Base-by-base conservation (phyloP, 1,139 yeast species). In the Suhomyces choctaworum region DNA sequence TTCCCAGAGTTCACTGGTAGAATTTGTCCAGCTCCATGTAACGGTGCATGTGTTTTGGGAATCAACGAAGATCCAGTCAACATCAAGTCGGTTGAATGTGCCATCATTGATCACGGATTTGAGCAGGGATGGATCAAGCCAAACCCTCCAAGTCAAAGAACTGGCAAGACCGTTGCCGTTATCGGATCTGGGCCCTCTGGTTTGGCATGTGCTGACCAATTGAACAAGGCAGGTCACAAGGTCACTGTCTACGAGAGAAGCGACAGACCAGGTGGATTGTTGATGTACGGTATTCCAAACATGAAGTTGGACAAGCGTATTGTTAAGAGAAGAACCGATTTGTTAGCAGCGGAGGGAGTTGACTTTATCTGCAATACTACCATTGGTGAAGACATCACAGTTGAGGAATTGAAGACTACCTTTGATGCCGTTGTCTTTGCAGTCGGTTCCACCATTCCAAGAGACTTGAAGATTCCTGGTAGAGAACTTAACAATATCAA, bases 221-320 rank as follows among this genome's bases (percentile, higher is more conserved):
- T 92, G 61, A 92, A 92, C 75, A 84, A 82, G 59, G 97, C 97
- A 26, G 98, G 98, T 38, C 98, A 92, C 64, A 53, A 59, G 17
- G 97, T 92, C 36, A 86, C 92, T 29, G 92, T 92, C 33, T 90
- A 82, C 60, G 98, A 92, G 69, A 82, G 97, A 62, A 74, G 92
- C 40, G 97, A 92, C 66, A 80, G 97, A 62, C 84, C 94, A 39
- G 98, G 98, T 72, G 98, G 98, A 39, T 75, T 92, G 59, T 67
- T 92, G 68, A 92, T 92, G 97, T 92, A 92, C 62, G 98, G 98
- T 78, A 92, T 92, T 66, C 98, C 98, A 54, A 92, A 92, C 73
- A 92, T 92, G 98, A 92, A 92, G 72, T 76, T 92, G 52, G 98
- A 92, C 64, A 92, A 92, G 73, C 74, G 82, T 25, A 78, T 92